Evolutionary conservation across 106 monocot species (phyloP).

Genomic region (Ottelia alismoides): DNA sequence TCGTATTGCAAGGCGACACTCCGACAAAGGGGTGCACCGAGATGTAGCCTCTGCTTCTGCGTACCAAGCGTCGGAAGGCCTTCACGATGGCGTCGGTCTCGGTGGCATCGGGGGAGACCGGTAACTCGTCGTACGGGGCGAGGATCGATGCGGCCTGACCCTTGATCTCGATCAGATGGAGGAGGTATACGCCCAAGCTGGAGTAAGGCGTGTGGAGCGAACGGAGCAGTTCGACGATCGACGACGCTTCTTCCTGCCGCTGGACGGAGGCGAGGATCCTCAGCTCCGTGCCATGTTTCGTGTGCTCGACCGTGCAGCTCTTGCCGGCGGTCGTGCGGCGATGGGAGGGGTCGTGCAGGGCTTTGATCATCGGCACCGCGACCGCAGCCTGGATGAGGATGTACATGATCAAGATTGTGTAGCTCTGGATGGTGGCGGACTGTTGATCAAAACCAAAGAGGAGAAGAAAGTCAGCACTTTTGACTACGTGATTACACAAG

Average conservation of each 20-base stretch:
- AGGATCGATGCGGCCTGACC: not conserved
- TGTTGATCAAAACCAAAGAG: too few relatives aligned
- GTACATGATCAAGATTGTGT: too few relatives aligned
- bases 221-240: conserved; percentile 40
- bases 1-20: not conserved
- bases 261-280: conserved; percentile 40
- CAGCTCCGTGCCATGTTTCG: conserved; percentile 25
- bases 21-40: conserved; percentile 11
- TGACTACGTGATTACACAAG: not conserved
- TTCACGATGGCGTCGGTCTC: not conserved
- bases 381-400: not conserved
- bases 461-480: not conserved
- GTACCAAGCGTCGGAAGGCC: not conserved
- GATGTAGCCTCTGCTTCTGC: not conserved
- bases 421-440: too few relatives aligned
- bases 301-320: conserved; percentile 22
- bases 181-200: not conserved
- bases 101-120: not conserved
- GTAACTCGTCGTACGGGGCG: not conserved
- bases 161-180: not conserved
- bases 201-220: conserved; percentile 1
- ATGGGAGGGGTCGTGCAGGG: conserved; percentile 37
- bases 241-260: conserved; percentile 24
- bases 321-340: conserved; percentile 12
- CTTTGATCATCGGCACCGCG: conserved; percentile 22